Evolutionary conservation across 2,329 filamentous ascomycete genomes (phyloP), one percentile per base, ranked within the genome.

Genomic region (Ophiosphaerella narmari): DNA sequence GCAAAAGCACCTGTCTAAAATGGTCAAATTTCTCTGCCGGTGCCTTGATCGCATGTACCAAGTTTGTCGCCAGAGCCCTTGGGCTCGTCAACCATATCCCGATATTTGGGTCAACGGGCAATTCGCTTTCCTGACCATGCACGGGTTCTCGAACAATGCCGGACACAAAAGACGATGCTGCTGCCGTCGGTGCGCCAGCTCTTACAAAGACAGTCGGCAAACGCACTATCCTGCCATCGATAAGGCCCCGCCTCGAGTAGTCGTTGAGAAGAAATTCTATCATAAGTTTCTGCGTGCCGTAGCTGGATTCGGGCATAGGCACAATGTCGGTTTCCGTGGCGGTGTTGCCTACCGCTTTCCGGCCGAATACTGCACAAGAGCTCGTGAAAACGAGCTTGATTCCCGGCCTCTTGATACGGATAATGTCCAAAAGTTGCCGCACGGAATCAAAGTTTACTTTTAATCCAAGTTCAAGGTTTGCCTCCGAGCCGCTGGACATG

Each of bases 101-200:
- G 39, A 83, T 81, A 36, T 78, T 75, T 48, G 76, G 72, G 46
- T 74, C 71, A 51, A 83, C 73, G 1, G 83, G 82, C 13, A 85
- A 61, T 26, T 78, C 68, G 38, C 76, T 79, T 56, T 79, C 78
- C 44, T 77, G 40, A 0, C 83, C 83, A 33, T 79, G 75, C 61
- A 87, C 75, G 0, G 85, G 84, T 71, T 87, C 85, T 18, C 85
- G 77, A 46, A 87, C 83, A 69, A 87, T 86, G 11, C 84, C 84
- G 0, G 80, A 85, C 8, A 86, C 74, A 60, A 86, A 87, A 0
- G 82, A 83, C 1, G 81, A 84, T n/a, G 85, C 85, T 0, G 85
- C 85, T 1, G 79, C 80, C 4, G 82, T 83, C 0, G 85, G 84
- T 14, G 75, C 76, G 1, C 85, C 85, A 0, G 84, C 82, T 0